Base-by-base conservation (phyloP, 495 filamentous ascomycete species). In the Penicillium egyptiacum region DNA sequence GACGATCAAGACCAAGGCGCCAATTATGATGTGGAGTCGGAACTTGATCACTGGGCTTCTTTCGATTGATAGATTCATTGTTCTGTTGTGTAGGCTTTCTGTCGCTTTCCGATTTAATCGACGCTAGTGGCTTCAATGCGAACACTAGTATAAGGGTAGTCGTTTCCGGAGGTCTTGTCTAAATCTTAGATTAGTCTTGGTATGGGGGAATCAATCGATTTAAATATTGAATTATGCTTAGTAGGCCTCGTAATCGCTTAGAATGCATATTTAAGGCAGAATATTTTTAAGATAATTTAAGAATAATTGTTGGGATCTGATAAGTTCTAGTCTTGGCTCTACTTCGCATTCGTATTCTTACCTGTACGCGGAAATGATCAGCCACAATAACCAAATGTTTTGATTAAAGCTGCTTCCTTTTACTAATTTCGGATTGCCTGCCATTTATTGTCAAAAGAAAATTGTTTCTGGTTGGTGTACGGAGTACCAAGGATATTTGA, bases 1-100 rank as follows among this genome's bases (percentile, higher is more conserved):
- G 28, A 56, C 61, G 4, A 66, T 1, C 2, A 57, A 28, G 5
- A 65, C 5, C 5, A 63, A 42, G n/a, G 41, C 19, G 4, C 56
- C 63, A 16, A 66, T 68, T 40, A 53, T 41, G 11, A 66, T 65
- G 35, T 70, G 56, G 1, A 47, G 44, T 9, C 44, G 44, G 16
- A 47, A 47, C 25, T 47, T 47, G 23, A 45, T 9, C 4, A 25
- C 22, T 1, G 43, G 43, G 22, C 11, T 45, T n/a, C 23, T 22
- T 23, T 45, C 12, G 22, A 26, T 26, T 45, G 43, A 45, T 28
- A 45, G 43, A 7, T 45, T 12, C 43, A 45, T 45, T 45, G 22
- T 7, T 23, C 22, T 20, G 0, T 12, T 37, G 14, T 2, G 33
- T 37, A 37, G 14, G 1, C n/a, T n/a, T n/a, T n/a, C 14, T 37